Conservation (phyloP, 2,329 filamentous ascomycete species). For the Tetracladium maxilliforme region DNA sequence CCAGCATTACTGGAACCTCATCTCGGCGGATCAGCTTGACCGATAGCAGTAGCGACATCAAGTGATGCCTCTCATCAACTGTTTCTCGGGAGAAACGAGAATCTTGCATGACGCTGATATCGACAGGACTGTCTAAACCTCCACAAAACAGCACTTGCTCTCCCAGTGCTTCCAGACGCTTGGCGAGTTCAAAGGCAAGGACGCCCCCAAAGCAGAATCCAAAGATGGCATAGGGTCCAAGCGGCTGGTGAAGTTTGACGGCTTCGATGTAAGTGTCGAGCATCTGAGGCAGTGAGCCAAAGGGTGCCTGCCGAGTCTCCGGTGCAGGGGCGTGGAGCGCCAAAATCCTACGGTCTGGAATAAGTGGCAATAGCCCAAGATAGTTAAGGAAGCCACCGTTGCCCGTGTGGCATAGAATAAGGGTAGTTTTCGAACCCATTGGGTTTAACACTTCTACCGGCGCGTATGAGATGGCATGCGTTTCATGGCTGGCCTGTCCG, state of each 20-base stretch:
- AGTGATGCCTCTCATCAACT: too few species aligned
- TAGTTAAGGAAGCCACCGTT: constrained; percentile 26
- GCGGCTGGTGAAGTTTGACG: constrained; percentile 23
- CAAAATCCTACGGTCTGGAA: constrained; percentile 27
- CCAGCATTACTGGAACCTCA: too few species aligned
- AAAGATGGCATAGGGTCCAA: constrained; percentile 31
- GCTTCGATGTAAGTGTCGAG: constrained; percentile 21
- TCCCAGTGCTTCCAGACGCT: constrained; percentile 21
- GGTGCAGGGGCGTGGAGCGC: constrained; percentile 25
- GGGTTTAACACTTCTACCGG: constrained; percentile 17
- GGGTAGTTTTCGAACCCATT: constrained; percentile 16
- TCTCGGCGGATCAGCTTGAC: too few species aligned
- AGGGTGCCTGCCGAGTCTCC: too few species aligned
- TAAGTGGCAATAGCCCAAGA: constrained; percentile 18
- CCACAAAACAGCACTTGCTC: constrained; percentile 25
- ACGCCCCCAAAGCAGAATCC: constrained; percentile 33
- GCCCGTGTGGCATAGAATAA: constrained; percentile 25
- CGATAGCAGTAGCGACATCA: too few species aligned
- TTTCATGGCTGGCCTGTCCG: too few species aligned
- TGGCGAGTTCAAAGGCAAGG: constrained; percentile 32
- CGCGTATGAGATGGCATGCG: constrained; percentile 15
- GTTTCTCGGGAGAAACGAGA: too few species aligned
- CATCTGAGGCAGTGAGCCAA: too few species aligned
- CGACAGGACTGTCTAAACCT: constrained; percentile 29
- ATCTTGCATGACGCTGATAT: too few species aligned